A percentile compares a stretch with the other conserved stretches of the same genome.
These are phyloP conservation scores for Athelia sp. DNA, from an alignment of 1,284 basidiomycete genomes.

Conservation along the genomic window DNA sequence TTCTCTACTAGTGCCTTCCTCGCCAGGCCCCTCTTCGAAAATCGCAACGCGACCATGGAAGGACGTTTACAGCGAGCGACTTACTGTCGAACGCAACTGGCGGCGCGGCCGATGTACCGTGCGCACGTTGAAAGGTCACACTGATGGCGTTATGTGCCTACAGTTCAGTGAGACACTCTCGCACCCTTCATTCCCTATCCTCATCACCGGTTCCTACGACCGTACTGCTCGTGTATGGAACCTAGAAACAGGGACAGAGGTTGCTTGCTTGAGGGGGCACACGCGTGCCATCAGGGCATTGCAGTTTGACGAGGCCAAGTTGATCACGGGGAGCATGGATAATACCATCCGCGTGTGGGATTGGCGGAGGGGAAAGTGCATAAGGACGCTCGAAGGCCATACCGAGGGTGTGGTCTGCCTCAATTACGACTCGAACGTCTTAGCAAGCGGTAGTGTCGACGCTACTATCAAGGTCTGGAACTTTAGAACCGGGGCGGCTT, in stretches of 20 bases:
- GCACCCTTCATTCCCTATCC: slow-evolving; percentile 85
- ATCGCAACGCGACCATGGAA: slow-evolving; percentile 89
- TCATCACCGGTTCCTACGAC: slow-evolving; percentile 98
- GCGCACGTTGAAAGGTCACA: slow-evolving; percentile 86
- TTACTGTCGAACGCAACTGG: slow-evolving; percentile 97
- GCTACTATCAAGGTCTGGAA: slow-evolving; percentile 94
- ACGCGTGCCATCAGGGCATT: slow-evolving; percentile 88
- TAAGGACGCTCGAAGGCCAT: slow-evolving; percentile 85
- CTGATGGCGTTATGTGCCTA: slow-evolving; percentile 96
- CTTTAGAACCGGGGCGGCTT: slow-evolving; percentile 87
- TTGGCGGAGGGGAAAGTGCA: slow-evolving; percentile 92
- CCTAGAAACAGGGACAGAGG: slow-evolving; percentile 83
- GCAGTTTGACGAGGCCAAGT: slow-evolving; percentile 94
- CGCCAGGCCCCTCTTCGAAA: slow-evolving; percentile 11
- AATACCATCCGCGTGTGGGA: slow-evolving; percentile 96
- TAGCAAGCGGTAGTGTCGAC: slow-evolving; percentile 90
- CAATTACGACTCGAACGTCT: slow-evolving; percentile 88
- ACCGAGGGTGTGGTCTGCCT: slow-evolving; percentile 90
- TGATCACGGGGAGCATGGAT: slow-evolving; percentile 98
- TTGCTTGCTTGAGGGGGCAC: slow-evolving; percentile 86
- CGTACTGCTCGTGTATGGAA: slow-evolving; percentile 96
- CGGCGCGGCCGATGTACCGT: slow-evolving; percentile 86
- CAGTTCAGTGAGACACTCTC: slow-evolving; percentile 89
- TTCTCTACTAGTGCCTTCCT: slow-evolving; percentile 10
- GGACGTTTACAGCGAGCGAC: slow-evolving; percentile 96